These are phyloP conservation scores for Solanum medicagineum DNA, from an alignment of 257 asterid genomes.

Conservation along the genomic window DNA sequence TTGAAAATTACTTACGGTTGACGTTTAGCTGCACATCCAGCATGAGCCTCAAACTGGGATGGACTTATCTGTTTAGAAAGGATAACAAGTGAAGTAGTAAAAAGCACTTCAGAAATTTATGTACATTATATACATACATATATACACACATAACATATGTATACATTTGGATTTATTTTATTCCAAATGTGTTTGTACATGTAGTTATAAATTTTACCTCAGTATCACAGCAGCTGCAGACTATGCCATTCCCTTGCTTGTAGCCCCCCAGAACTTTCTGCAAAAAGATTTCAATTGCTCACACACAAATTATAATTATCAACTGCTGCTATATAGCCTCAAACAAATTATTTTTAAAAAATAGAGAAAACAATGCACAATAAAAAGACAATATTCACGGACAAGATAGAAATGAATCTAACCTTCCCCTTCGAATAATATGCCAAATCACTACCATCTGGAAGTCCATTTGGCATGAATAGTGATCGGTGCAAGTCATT, in stretches of 20 bases:
- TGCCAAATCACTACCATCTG: constrained; percentile 92
- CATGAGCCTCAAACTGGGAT: constrained; percentile 96
- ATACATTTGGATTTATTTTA: background rate
- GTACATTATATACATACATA: background rate
- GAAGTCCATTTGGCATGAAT: constrained; percentile 97
- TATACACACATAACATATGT: background rate
- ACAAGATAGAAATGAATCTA: background rate
- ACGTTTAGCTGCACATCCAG: constrained; percentile 97
- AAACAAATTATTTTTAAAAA: background rate
- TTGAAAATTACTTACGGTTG: constrained; percentile 75
- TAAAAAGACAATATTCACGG: background rate
- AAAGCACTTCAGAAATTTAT: background rate
- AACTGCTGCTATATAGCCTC: background rate
- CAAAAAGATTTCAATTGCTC: constrained; percentile 2
- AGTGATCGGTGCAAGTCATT: constrained; percentile 84
- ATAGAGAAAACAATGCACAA: background rate
- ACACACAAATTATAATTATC: background rate
- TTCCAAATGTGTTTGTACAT: background rate
- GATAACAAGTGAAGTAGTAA: background rate
- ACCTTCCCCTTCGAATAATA: constrained; percentile 98
- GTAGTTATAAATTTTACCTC: constrained; percentile 35
- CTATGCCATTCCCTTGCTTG: constrained; percentile 91
- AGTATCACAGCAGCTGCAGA: constrained; percentile 73
- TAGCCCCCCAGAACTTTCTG: constrained; percentile 94
- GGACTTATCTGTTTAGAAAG: constrained; percentile 70